Evolutionary conservation across 768 basidiomycete species (phyloP).

Genomic region (Mycena leptocephala): DNA sequence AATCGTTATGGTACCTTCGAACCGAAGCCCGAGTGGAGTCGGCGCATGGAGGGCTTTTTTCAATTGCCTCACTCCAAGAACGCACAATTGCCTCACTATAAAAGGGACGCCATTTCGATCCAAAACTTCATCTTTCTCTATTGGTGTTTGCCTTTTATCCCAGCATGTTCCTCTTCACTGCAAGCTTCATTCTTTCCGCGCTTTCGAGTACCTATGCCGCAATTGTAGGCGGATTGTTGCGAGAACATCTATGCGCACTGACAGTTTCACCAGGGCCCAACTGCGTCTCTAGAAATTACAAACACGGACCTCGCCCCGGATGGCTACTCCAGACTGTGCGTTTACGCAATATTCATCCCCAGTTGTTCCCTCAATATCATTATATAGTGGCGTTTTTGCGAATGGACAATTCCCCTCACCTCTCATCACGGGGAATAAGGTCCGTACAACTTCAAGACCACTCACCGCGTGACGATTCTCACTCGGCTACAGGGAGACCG

Average conservation of each 20-base stretch:
- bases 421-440: constrained; percentile 13
- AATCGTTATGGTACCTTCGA: too few relatives aligned
- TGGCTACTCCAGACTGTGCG: neutral
- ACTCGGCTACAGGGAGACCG: neutral
- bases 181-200: too few relatives aligned
- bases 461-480: too few relatives aligned
- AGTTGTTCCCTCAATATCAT: neutral
- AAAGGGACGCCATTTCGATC: too few relatives aligned
- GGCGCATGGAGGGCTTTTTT: neutral
- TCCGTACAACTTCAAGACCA: too few relatives aligned
- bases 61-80: neutral
- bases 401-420: constrained; percentile 29
- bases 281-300: neutral
- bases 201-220: too few relatives aligned
- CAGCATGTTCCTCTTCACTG: too few relatives aligned
- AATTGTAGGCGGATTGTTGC: too few relatives aligned
- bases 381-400: neutral
- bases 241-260: too few relatives aligned
- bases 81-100: neutral
- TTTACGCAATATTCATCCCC: neutral
- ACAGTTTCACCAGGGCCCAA: neutral
- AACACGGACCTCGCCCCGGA: constrained; percentile 9
- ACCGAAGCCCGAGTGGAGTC: neutral
- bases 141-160: too few relatives aligned
- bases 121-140: too few relatives aligned